Base-by-base conservation (phyloP, 192 early-diverging fungal genomes). In the Coemansia sp. region DNA sequence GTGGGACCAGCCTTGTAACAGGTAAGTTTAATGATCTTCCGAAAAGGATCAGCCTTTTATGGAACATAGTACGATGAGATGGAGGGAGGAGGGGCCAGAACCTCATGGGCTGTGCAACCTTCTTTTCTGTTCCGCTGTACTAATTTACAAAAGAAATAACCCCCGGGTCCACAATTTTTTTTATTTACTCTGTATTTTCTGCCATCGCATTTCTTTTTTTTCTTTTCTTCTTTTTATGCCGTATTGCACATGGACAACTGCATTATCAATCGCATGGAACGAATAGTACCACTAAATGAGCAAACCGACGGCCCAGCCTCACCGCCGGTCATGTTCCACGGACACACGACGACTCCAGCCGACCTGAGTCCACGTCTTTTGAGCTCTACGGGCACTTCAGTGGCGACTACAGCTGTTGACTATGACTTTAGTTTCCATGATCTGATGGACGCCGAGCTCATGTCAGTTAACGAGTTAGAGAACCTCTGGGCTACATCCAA, bases 391-490 rank as follows among this genome's bases (percentile, higher is more conserved):
- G 57, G 31, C 7, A n/a, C 32, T 15, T 31, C 57, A 4, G 57
- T 36, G 6, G 57, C 57, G 34, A 36, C 31, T 3, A 36, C 57
- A 9, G 57, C 64, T 31, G 57, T 70, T 31, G 82, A 69, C 37
- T 75, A 75, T 69, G 74, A 67, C 48, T 72, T 78, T 74, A 77
- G 74, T 51, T 78, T 88, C 69, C 84, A 87, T 71, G 87, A 89
- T 34, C 84, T 89, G 27, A 85, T 87, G 72, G 85, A 89, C 31
- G 85, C 86, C 36, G 87, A 87, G 69, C 80, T 83, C 0, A 89
- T 89, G 87, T 87, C 87, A 9, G 77, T 89, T 2, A 85, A 83
- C 31, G 87, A 89, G 70, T 70, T 89, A 31, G 87, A 89, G 67
- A 83, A 79, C 46, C 76, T 89, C 27, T 78, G 85, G 79, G 78